Base-by-base conservation (phyloP, 208 protist species). In the Naegleria gruberi region DNA sequence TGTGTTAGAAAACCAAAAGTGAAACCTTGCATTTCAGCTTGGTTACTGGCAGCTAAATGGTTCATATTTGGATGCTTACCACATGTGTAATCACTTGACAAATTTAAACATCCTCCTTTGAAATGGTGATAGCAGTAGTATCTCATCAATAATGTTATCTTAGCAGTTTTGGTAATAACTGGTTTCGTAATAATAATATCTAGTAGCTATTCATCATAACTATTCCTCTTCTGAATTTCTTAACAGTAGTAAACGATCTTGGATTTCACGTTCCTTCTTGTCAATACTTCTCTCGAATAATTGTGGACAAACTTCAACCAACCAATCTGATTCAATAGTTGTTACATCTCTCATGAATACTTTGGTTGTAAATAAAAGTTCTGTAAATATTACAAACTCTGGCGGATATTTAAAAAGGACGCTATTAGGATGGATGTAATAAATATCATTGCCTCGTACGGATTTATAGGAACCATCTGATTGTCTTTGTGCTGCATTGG, bases 301-400 rank as follows among this genome's bases (percentile, higher is more conserved):
- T 15, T 94, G 94, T 47, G 90, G 93, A 41, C 91, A 93, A 30
- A 91, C 91, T 90, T 97, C 95, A 46, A 97, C 95, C 6, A 99
- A 92, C 99, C 99, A 99, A 42, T 97, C 91, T 30, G 96, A 94
- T 87, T 99, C 98, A 85, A 99, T 98, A 7, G 96, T 95, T 0
- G 97, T 99, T 23, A 99, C 98, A 90, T 94, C 93, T 91, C 94
- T 94, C 93, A 99, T 97, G 93, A 99, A 99, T 93, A 99, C 97
- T 93, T 98, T 98, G 7, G 94, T 95, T 19, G 98, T 99, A 77
- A 98, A 93, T 0, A 99, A 93, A 0, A 99, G 94, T 90, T 99
- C 99, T 90, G 99, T 97, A 94, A 99, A 99, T 19, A 99, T 93
- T 55, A 99, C 95, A 91, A 98, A 99, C 88, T 98, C 97, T 12